Evolutionary conservation across 2,329 filamentous ascomycete species (phyloP).

Genomic region (Aureobasidium namibiae): DNA sequence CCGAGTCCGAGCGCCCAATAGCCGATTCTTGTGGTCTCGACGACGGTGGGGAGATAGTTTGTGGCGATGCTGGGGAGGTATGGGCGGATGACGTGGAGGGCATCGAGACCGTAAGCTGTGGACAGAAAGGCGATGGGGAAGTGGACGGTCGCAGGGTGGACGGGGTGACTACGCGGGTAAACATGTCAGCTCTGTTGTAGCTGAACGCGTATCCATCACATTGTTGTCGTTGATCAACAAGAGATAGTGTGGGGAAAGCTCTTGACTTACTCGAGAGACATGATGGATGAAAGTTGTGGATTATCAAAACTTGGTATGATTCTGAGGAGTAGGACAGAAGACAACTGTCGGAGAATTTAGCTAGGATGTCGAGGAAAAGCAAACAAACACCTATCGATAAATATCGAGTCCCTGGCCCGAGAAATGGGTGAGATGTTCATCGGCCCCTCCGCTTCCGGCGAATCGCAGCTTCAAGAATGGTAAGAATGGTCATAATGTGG

Average conservation of each 20-base stretch:
- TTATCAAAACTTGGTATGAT: background rate
- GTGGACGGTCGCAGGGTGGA: slow-evolving; percentile 34
- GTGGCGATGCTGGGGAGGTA: slow-evolving; percentile 23
- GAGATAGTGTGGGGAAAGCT: slow-evolving; percentile 1
- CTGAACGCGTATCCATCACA: background rate
- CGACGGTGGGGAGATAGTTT: slow-evolving; percentile 25
- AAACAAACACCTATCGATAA: slow-evolving; percentile 5
- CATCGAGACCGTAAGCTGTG: slow-evolving; percentile 35
- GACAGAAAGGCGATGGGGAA: slow-evolving; percentile 40
- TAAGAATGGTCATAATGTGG: slow-evolving; percentile 4
- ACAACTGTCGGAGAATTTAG: background rate
- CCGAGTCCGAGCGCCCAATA: slow-evolving; percentile 39
- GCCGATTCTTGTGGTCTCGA: slow-evolving; percentile 31
- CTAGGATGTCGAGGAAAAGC: background rate
- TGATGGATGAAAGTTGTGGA: background rate
- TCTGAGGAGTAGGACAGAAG: background rate
- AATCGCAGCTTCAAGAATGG: background rate
- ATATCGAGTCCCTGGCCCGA: background rate
- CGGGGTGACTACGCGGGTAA: slow-evolving; percentile 29
- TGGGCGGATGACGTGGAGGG: slow-evolving; percentile 29
- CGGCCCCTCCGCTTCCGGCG: slow-evolving; percentile 6
- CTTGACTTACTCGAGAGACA: slow-evolving; percentile 11
- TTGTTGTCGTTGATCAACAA: background rate
- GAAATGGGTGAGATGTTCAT: background rate
- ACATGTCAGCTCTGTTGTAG: background rate